Evolutionary conservation across 2,329 filamentous ascomycete species (phyloP), one percentile per base, ranked within the genome.

Genomic region (Aspergillus neoniger): DNA sequence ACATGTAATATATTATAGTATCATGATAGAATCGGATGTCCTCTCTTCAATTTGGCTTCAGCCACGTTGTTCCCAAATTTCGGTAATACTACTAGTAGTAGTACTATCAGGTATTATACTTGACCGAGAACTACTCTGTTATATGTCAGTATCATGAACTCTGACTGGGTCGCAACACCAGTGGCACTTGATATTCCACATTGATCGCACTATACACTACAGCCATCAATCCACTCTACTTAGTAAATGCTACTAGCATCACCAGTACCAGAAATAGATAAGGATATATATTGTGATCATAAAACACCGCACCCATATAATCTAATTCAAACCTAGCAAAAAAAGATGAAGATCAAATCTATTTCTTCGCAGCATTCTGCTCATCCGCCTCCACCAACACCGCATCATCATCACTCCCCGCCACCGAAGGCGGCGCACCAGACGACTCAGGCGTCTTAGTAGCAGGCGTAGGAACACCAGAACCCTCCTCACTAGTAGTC

Each of bases 361-460:
- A 67, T 76, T 80, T 81, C 75, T 80, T 81, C 15, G 77, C 51
- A 61, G 55, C 76, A 32, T 76, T 76, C 19, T 81, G 79, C 14
- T 79, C 80, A 55, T 80, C 82, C n/a, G 78, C 78, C 70, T 95
- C 91, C 52, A 96, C 91, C 64, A 96, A 79, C 23, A 96, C 90
- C 17, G 87, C 86, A 72, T 93, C 90, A 61, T 93, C 90, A 71
- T 89, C 86, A 72, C 87, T 89, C 43, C 73, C 76, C 55, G 73
- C 67, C 57, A 79, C 78, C 66, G 76, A 72, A 21, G 76, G 69
- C 5, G 68, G 66, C 49, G 73, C 73, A 64, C 66, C 54, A 21
- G 66, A 62, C 19, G 67, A 56, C 30, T 67, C 67, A 5, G 63
- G 44, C 15, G 66, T 62, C 55, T 70, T 72, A 5, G 57, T 59